A percentile compares a stretch with the other conserved stretches of the same genome.
Conservation (phyloP, 768 basidiomycete species). For the Austroboletus festivus region DNA sequence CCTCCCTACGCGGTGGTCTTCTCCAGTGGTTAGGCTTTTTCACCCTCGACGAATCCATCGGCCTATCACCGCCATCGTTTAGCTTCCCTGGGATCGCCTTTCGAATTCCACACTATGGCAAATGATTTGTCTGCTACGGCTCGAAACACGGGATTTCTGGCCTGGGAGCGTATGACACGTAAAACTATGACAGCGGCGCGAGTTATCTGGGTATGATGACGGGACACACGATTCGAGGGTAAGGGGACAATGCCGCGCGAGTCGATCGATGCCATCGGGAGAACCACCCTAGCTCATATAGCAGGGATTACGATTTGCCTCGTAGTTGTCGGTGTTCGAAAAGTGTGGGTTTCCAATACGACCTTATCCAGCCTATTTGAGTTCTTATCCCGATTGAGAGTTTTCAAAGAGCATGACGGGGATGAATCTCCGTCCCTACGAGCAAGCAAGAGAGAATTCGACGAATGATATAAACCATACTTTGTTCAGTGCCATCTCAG, state of each 20-base stretch:
- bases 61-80: slow-evolving; percentile 29
- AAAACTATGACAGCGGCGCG: slow-evolving; percentile 29
- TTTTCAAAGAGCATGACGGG: slow-evolving; percentile 18
- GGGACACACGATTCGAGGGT: slow-evolving; percentile 30
- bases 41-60: slow-evolving; percentile 8
- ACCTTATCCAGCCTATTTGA: slow-evolving; percentile 10
- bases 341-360: slow-evolving; percentile 16
- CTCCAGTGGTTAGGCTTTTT: slow-evolving; percentile 9
- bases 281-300: slow-evolving; percentile 14
- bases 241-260: slow-evolving; percentile 14
- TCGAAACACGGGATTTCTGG: slow-evolving; percentile 7
- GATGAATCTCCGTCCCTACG: slow-evolving; percentile 20
- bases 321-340: slow-evolving; percentile 15
- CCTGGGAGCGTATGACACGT: slow-evolving; percentile 20
- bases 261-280: slow-evolving; percentile 32
- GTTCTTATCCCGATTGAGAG: slow-evolving; percentile 20
- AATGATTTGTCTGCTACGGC: slow-evolving; percentile 11
- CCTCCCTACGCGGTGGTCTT: slow-evolving; percentile 21
- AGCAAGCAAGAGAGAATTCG: slow-evolving; percentile 28
- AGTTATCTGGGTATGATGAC: slow-evolving; percentile 16
- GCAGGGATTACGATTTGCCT: slow-evolving; percentile 15
- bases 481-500: slow-evolving; percentile 8
- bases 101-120: slow-evolving; percentile 6
- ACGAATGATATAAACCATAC: slow-evolving; percentile 2
- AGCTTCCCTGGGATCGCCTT: slow-evolving; percentile 17